These are phyloP conservation scores for Heteromeles arbutifolia DNA, from an alignment of 306 rosid genomes.

Conservation along the genomic window DNA sequence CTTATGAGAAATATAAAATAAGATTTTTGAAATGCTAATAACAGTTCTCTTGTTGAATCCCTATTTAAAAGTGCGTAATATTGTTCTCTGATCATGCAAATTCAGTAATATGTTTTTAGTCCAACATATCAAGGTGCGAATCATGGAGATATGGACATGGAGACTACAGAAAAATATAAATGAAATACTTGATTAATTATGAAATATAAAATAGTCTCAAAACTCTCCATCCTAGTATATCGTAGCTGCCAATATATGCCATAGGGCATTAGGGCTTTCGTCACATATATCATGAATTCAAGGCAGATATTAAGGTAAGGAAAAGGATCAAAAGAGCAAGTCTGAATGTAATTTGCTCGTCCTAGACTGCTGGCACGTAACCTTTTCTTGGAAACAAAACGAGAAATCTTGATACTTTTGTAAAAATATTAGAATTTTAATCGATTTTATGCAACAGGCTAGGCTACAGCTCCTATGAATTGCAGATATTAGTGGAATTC, in stretches of 20 bases:
- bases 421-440: neutral
- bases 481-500: neutral
- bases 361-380: neutral
- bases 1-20: accelerated
- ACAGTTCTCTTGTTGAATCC: neutral
- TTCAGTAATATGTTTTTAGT: neutral
- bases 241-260: neutral
- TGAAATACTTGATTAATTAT: neutral
- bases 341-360: neutral
- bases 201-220: neutral
- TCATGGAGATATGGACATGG: neutral
- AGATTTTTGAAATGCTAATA: accelerated
- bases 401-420: neutral
- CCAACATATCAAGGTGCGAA: too few species aligned
- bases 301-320: neutral
- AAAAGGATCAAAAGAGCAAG: neutral
- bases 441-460: neutral
- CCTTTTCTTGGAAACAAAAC: neutral
- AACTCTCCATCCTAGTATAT: neutral
- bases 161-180: too few species aligned
- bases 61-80: neutral
- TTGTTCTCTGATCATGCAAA: neutral
- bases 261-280: neutral
- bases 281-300: neutral
- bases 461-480: neutral